A percentile compares a stretch with the other conserved stretches of the same genome.
phyloP scores from a whole-genome alignment of 176 grass and related monocot species.

The Oryza rufipogon region DNA sequence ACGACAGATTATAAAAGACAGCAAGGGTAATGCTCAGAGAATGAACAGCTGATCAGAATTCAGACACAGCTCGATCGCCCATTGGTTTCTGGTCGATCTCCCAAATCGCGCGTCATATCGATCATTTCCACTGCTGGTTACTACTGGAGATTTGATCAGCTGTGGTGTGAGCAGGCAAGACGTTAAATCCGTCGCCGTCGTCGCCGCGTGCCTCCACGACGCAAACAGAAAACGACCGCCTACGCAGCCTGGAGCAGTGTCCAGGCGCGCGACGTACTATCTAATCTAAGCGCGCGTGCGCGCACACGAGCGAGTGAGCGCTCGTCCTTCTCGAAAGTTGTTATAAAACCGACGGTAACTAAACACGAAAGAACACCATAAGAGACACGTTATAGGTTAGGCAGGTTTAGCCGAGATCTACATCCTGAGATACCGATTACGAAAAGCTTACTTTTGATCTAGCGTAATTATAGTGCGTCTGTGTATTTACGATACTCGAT shows the following conservation, averaged over 20 bases:
- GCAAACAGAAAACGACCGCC: conserved; percentile 39
- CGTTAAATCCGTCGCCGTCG: neutral
- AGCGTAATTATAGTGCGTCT: too few relatives aligned
- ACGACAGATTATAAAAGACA: neutral
- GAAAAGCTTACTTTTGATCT: too few relatives aligned
- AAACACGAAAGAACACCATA: too few relatives aligned
- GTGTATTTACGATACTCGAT: too few relatives aligned
- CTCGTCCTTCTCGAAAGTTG: neutral
- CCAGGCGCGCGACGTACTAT: neutral
- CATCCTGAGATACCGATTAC: too few relatives aligned
- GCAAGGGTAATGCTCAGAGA: too few relatives aligned
- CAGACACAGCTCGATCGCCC: neutral
- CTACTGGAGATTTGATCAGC: neutral
- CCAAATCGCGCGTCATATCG: neutral
- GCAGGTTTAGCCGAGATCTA: too few relatives aligned
- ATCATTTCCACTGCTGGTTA: neutral
- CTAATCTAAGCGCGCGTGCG: too few relatives aligned
- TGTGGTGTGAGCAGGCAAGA: neutral
- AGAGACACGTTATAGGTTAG: too few relatives aligned
- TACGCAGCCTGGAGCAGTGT: neutral
- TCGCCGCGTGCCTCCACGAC: neutral
- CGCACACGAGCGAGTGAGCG: too few relatives aligned
- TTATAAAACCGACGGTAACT: too few relatives aligned
- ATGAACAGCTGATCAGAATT: neutral
- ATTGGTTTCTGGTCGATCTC: neutral